phyloP scores from a whole-genome alignment of 176 grass and related monocot species.

The Oryza meyeriana region DNA sequence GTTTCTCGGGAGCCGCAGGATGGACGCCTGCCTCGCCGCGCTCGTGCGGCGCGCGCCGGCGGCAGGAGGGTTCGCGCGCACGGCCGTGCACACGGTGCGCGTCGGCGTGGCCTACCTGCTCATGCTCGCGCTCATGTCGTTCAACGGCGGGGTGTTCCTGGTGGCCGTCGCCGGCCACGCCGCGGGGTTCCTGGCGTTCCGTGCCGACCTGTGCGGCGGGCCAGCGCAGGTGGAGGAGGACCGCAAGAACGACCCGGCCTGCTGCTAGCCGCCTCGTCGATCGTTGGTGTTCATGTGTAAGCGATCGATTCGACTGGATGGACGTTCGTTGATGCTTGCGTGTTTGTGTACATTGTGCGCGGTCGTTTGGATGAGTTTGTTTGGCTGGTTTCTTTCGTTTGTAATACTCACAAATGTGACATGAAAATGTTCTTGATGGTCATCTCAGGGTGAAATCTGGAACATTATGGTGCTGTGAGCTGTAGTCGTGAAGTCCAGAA shows the following conservation, averaged over 20 bases:
- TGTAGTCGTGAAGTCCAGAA: neutral
- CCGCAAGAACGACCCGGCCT: conserved; percentile 7
- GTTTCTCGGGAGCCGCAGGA: conserved; percentile 39
- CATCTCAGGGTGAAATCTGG: neutral
- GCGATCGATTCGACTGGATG: neutral
- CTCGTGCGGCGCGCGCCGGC: neutral
- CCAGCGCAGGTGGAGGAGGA: conserved; percentile 30
- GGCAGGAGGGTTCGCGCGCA: conserved; percentile 24
- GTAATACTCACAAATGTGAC: neutral
- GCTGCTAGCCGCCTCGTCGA: neutral
- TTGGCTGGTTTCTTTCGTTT: neutral
- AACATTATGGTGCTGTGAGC: neutral
- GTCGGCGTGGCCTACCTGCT: conserved; percentile 63
- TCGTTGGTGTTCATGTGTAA: neutral
- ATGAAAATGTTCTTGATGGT: neutral
- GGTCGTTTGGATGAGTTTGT: neutral
- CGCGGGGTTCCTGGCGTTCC: conserved; percentile 50
- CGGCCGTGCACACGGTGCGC: conserved; percentile 43
- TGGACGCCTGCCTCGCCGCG: conserved; percentile 18
- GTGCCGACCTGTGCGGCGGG: conserved; percentile 25
- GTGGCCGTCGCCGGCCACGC: conserved; percentile 54
- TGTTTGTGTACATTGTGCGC: neutral
- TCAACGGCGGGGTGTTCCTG: conserved; percentile 78
- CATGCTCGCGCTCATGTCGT: conserved; percentile 97
- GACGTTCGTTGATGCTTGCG: neutral